Conservation (phyloP, 1,139 yeast species). For the Taphrina deformans region DNA sequence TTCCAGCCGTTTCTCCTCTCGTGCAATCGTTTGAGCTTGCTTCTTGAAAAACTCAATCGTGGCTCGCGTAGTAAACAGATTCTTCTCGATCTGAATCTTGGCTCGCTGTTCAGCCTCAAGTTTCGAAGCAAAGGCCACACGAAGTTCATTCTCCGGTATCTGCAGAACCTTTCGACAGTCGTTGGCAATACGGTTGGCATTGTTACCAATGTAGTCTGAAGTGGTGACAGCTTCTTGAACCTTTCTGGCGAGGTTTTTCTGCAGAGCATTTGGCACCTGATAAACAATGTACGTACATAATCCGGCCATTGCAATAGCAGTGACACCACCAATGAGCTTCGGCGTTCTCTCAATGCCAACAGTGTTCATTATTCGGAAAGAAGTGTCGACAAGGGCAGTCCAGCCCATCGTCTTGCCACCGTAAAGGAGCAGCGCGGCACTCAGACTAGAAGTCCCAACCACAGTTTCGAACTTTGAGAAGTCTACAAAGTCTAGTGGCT, state of each 20-base stretch:
- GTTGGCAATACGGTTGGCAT: constrained; percentile 73
- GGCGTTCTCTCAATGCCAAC: constrained; percentile 22
- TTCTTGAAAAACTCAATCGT: constrained; percentile 19
- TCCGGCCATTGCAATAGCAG: constrained; percentile 57
- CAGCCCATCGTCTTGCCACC: constrained; percentile 30
- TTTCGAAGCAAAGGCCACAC: constrained; percentile 68
- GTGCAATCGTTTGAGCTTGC: neutral
- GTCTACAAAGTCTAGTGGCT: constrained; percentile 23
- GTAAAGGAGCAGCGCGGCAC: constrained; percentile 23
- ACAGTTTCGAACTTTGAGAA: constrained; percentile 13
- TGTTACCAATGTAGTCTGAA: constrained; percentile 73
- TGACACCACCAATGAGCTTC: constrained; percentile 43
- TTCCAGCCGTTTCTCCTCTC: constrained; percentile 22
- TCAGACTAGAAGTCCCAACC: constrained; percentile 28
- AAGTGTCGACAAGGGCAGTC: constrained; percentile 27
- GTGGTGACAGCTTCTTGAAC: constrained; percentile 62
- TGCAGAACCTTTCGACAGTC: constrained; percentile 81
- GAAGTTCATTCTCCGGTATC: constrained; percentile 80
- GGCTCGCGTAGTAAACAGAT: constrained; percentile 13
- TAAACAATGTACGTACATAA: constrained; percentile 65
- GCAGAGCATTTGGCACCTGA: constrained; percentile 88
- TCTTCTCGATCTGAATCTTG: neutral
- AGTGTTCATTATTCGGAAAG: constrained; percentile 10
- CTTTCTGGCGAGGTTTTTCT: constrained; percentile 75
- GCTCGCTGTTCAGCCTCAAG: constrained; percentile 51